A percentile compares a stretch with the other conserved stretches of the same genome.
These are phyloP conservation scores for Neofusicoccum ribis DNA, from an alignment of 2,329 filamentous ascomycete genomes.

Conservation along the genomic window DNA sequence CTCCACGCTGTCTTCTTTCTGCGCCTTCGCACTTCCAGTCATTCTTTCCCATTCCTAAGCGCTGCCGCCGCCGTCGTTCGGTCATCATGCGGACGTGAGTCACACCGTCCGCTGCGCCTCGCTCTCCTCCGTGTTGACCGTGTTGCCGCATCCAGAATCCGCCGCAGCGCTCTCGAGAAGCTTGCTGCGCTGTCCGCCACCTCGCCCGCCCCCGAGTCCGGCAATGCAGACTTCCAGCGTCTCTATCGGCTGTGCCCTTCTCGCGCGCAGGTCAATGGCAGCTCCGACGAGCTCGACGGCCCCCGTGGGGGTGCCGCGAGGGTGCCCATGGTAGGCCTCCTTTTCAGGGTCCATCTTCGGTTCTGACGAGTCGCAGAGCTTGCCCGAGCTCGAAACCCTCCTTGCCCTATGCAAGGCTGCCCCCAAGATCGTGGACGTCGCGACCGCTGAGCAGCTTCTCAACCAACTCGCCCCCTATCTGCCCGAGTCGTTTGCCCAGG, in stretches of 20 bases:
- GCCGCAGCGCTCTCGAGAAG: slow-evolving; percentile 52
- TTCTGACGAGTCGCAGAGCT: slow-evolving; percentile 56
- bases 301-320: slow-evolving; percentile 25
- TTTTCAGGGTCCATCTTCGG: background rate
- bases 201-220: slow-evolving; percentile 28
- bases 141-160: slow-evolving; percentile 26
- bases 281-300: slow-evolving; percentile 23
- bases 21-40: background rate
- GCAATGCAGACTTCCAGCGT: slow-evolving; percentile 40
- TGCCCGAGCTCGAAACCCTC: slow-evolving; percentile 88
- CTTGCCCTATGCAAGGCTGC: slow-evolving; percentile 90
- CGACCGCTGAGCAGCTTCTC: slow-evolving; percentile 77
- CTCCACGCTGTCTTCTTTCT: background rate
- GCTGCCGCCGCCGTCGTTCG: background rate
- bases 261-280: slow-evolving; percentile 19
- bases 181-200: slow-evolving; percentile 50
- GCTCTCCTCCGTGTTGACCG: slow-evolving; percentile 1
- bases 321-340: slow-evolving; percentile 39
- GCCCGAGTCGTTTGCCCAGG: slow-evolving; percentile 77
- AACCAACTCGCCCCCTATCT: slow-evolving; percentile 81
- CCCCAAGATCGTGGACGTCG: slow-evolving; percentile 66
- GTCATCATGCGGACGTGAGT: slow-evolving; percentile 18
- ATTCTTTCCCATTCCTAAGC: slow-evolving; percentile 17
- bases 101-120: slow-evolving; percentile 1
- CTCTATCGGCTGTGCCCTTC: slow-evolving; percentile 43